Conservation (phyloP, 2,329 filamentous ascomycete genomes). For the Neocucurbitaria cava region DNA sequence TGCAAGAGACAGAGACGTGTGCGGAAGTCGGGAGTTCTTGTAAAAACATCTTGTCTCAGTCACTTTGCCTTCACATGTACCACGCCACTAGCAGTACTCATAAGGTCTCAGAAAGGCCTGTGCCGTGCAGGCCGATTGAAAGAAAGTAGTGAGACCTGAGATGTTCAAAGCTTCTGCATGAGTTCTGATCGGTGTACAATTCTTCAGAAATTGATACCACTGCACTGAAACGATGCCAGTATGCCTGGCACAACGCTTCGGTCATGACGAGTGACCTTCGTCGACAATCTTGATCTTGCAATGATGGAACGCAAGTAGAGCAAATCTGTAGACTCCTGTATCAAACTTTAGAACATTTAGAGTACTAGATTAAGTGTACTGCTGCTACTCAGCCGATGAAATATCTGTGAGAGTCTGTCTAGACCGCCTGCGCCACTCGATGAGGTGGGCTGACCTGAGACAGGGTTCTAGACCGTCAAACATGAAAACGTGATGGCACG, state of each 20-base stretch:
- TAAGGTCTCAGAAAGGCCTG: slow-evolving; percentile 5
- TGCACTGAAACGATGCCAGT: background rate
- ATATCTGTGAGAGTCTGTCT: background rate
- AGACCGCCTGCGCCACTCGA: background rate
- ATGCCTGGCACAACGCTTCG: background rate
- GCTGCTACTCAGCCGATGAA: background rate
- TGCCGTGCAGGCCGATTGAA: background rate
- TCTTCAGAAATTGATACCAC: too few species aligned
- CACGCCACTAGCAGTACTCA: background rate
- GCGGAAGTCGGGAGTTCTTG: slow-evolving; percentile 1
- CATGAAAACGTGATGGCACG: background rate
- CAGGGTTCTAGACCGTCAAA: background rate
- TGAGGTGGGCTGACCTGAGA: background rate
- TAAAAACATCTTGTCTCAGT: background rate
- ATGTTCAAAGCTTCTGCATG: background rate
- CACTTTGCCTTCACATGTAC: background rate
- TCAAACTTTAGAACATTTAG: background rate
- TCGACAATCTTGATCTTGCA: background rate
- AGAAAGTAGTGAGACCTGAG: background rate
- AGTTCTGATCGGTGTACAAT: background rate
- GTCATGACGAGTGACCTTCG: background rate
- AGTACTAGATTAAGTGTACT: background rate
- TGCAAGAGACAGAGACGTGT: slow-evolving; percentile 9
- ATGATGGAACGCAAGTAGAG: background rate
- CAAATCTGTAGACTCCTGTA: too few species aligned